Evolutionary conservation across 83 land plant genomes (phyloP), one percentile per base, ranked within the genome.

Genomic region (Isoetes engelmannii): DNA sequence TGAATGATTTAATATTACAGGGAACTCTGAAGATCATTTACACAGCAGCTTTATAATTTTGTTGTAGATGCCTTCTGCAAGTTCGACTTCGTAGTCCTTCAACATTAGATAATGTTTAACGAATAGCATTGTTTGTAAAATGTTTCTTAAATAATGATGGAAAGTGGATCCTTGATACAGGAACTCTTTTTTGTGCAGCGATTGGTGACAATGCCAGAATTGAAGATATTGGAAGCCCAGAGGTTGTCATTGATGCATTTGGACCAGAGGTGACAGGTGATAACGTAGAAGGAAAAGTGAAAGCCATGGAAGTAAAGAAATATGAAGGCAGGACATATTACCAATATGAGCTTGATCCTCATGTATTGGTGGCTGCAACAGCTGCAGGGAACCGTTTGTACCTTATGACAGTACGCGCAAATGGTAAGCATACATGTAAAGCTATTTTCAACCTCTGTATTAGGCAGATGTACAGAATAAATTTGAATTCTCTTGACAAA

Each of bases 341-440:
- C 70, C 88, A 80, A 55, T 90, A 77, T 63, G 96, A 94, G 69
- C 75, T 94, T 55, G 92, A 90, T 58, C 96, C 98, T 20, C 98
- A 94, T 82, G 78, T 68, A 55, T 72, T 94, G 15, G 84, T 94
- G 55, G 81, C 88, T 54, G 98, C 92, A 51, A 94, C 96, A 20
- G 96, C 92, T 60, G 97, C 92, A 63, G 98, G 98, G 17, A 94
- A 94, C 68, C 81, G 98, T 44, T 83, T 94, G n/a, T 94, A 94
- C 73, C 70, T 94, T 71, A 87, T 94, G 84, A 86, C 68, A 72
- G 83, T 93, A 70, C 83, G 82, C 62, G 96, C 74, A 54, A 92
- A 56, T 67, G 95, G 98, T 92, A 85, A 55, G 72, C 7, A 18
- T n/a, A 17, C 8, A 1, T 12, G 15, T 6, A 37, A 13, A 17